Evolutionary conservation across 2,329 filamentous ascomycete genomes (phyloP).

Genomic region (Neoascochyta sp.): DNA sequence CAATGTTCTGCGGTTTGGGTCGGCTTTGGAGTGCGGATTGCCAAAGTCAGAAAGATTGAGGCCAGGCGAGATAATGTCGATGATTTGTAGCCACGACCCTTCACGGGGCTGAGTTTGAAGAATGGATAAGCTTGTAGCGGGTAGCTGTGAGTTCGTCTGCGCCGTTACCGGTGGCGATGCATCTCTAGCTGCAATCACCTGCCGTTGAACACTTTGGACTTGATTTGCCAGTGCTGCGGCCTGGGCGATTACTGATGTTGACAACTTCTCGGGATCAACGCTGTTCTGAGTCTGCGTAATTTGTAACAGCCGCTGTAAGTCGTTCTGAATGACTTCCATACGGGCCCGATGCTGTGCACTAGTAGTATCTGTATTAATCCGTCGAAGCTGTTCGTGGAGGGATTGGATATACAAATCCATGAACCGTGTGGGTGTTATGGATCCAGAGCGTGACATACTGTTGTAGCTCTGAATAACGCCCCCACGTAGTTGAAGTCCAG

Average conservation of each 20-base stretch:
- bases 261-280: slow-evolving; percentile 3
- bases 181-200: slow-evolving; percentile 1
- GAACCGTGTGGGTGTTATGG: too few species aligned
- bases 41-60: slow-evolving; percentile 43
- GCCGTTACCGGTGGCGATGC: slow-evolving; percentile 3
- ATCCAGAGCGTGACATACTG: too few species aligned
- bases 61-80: slow-evolving; percentile 51
- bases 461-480: too few species aligned
- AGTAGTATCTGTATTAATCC: slow-evolving; percentile 14
- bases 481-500: too few species aligned
- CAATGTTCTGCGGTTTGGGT: slow-evolving; percentile 25
- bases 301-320: slow-evolving; percentile 16
- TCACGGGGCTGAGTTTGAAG: slow-evolving; percentile 36
- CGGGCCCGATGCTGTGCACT: slow-evolving; percentile 15
- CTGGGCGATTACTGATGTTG: slow-evolving; percentile 1
- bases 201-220: slow-evolving; percentile 5
- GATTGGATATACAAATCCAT: slow-evolving; percentile 17
- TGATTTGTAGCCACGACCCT: slow-evolving; percentile 50
- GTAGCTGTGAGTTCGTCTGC: slow-evolving; percentile 3
- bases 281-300: slow-evolving; percentile 1
- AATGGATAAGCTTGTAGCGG: slow-evolving; percentile 15
- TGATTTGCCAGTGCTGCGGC: slow-evolving; percentile 1
- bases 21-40: slow-evolving; percentile 32
- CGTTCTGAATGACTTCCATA: slow-evolving; percentile 10
- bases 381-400: slow-evolving; percentile 19